These are phyloP conservation scores for Bruguiera sexangula DNA, from an alignment of 345 rosid genomes.

Conservation along the genomic window DNA sequence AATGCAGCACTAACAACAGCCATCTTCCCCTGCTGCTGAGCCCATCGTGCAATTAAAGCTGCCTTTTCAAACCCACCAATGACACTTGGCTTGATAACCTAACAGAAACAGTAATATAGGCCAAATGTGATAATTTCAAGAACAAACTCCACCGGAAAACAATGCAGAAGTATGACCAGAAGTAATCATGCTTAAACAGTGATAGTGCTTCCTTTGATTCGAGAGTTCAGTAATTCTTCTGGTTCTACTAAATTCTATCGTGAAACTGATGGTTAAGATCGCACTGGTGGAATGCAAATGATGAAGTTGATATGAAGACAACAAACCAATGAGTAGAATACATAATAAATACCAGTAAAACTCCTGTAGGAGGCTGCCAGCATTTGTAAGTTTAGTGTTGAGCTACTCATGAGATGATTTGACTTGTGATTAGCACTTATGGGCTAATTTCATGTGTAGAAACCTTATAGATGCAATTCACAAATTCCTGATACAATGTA, in stretches of 20 bases:
- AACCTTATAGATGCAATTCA: not conserved
- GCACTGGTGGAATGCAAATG: not conserved
- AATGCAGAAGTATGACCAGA: not conserved
- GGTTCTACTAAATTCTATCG: not conserved
- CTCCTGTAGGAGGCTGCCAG: not conserved
- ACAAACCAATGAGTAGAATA: not conserved
- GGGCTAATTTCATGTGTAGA: not conserved
- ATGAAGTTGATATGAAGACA: not conserved
- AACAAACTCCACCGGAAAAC: not conserved
- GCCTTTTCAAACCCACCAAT: slow-evolving; percentile 90
- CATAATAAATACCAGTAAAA: slow-evolving; percentile 1
- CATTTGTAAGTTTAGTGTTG: not conserved
- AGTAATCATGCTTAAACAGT: not conserved
- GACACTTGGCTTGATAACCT: slow-evolving; percentile 91
- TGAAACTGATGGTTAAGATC: not conserved
- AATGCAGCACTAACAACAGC: slow-evolving; percentile 85
- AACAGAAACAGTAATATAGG: slow-evolving; percentile 15
- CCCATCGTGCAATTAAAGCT: slow-evolving; percentile 75
- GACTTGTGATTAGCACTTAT: not conserved
- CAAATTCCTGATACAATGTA: not conserved
- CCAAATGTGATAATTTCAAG: slow-evolving; percentile 9
- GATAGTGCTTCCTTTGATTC: not conserved
- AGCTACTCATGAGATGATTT: slow-evolving; percentile 3
- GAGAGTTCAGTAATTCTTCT: not conserved
- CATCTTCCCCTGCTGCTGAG: slow-evolving; percentile 76